phyloP scores from a whole-genome alignment of 805 yeast species.

The Nakazawaea wyomingensis region DNA sequence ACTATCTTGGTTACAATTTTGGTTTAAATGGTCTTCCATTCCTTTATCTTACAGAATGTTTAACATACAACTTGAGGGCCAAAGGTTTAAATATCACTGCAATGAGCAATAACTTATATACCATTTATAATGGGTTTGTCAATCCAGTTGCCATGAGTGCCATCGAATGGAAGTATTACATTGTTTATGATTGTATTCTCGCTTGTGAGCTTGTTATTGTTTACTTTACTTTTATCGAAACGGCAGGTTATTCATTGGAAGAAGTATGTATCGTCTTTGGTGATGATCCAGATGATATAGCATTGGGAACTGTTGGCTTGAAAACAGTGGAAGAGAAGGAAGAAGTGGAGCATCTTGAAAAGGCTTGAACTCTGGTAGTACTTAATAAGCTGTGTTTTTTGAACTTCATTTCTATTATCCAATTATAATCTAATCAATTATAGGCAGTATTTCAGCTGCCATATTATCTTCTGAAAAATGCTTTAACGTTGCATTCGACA shows the following conservation, averaged over 20 bases:
- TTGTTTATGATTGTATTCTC: constrained; percentile 28
- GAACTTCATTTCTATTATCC: no score
- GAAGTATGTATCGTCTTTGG: constrained; percentile 35
- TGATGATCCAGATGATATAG: constrained; percentile 15
- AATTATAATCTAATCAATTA: no score
- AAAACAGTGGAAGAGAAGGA: not conserved
- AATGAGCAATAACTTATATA: constrained; percentile 18
- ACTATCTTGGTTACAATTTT: constrained; percentile 35
- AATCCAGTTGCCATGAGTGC: constrained; percentile 33
- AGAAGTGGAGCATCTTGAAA: not conserved
- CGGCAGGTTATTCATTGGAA: constrained; percentile 33
- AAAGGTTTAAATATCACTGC: constrained; percentile 21
- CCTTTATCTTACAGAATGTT: constrained; percentile 39
- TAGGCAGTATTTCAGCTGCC: no score
- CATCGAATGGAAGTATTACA: constrained; percentile 31
- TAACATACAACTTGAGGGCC: constrained; percentile 22
- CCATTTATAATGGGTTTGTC: constrained; percentile 28
- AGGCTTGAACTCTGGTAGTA: no score
- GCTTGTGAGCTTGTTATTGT: constrained; percentile 24
- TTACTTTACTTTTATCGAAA: constrained; percentile 31
- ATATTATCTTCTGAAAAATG: no score
- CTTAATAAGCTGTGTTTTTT: no score
- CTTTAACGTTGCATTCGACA: no score
- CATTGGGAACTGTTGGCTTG: not conserved
- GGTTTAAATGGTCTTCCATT: constrained; percentile 42